A percentile compares a stretch with the other conserved stretches of the same genome.
These are phyloP conservation scores for Clonostachys rhizophaga DNA, from an alignment of 2,329 filamentous ascomycete genomes.

Conservation along the genomic window DNA sequence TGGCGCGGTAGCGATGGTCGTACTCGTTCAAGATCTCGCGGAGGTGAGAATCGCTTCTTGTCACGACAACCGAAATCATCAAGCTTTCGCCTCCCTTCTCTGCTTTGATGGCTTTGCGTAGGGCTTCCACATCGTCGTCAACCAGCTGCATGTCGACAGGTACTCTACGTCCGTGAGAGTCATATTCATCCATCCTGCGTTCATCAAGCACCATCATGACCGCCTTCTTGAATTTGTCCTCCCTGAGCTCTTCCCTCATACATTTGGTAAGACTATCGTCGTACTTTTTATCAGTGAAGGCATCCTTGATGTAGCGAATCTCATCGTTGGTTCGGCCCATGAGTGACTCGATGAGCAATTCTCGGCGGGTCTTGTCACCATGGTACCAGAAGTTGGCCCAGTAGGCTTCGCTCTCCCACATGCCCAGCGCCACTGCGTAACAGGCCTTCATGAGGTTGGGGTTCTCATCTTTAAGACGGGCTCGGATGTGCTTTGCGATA, in stretches of 20 bases:
- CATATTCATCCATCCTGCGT: conserved; percentile 75
- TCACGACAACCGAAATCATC: conserved; percentile 81
- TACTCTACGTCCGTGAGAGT: conserved; percentile 55
- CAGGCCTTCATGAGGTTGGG: conserved; percentile 83
- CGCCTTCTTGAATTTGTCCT: conserved; percentile 92
- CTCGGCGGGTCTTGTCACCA: conserved; percentile 74
- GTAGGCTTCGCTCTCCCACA: conserved; percentile 91
- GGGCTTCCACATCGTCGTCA: conserved; percentile 65
- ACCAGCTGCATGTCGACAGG: conserved; percentile 56
- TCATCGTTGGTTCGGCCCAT: conserved; percentile 91
- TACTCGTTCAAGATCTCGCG: conserved; percentile 75
- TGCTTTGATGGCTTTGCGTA: conserved; percentile 64
- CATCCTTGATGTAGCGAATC: conserved; percentile 78
- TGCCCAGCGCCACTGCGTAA: conserved; percentile 83
- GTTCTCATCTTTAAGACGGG: conserved; percentile 67
- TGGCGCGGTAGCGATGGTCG: conserved; percentile 66
- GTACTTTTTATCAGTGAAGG: conserved; percentile 91
- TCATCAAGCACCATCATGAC: conserved; percentile 81
- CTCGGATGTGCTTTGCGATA: conserved; percentile 79
- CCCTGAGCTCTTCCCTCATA: conserved; percentile 89
- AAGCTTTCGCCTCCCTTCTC: conserved; percentile 81
- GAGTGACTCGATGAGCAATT: conserved; percentile 86
- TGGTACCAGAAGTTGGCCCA: conserved; percentile 99
- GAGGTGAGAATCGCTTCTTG: conserved; percentile 76
- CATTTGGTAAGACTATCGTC: conserved; percentile 73